Percentiles rank a stretch among this genome's conserved stretches.
Conservation (phyloP, 495 filamentous ascomycete species). For the Podospora fimiseda region DNA sequence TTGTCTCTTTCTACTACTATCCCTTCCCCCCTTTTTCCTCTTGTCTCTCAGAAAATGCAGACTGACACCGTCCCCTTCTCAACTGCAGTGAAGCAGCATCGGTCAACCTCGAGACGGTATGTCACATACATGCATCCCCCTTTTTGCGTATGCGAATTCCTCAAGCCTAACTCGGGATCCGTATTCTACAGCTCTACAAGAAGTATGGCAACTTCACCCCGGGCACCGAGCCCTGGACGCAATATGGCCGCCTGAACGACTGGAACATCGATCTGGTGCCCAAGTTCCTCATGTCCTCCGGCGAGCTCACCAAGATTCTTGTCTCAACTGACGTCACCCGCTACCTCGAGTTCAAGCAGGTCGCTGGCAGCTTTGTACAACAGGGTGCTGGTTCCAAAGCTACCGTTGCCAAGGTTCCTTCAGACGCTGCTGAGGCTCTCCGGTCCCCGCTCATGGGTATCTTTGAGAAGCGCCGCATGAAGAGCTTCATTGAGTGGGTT, state of each 20-base stretch:
- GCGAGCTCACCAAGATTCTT: slow-evolving; percentile 95
- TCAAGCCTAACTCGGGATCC: slow-evolving; percentile 8
- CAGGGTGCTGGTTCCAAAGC: slow-evolving; percentile 72
- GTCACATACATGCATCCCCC: slow-evolving; percentile 18
- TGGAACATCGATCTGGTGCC: slow-evolving; percentile 99
- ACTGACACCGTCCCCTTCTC: no score
- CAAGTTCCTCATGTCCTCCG: slow-evolving; percentile 97
- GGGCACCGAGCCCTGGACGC: slow-evolving; percentile 93
- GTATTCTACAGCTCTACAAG: slow-evolving; percentile 69
- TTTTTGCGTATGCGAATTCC: not conserved
- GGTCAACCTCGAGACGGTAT: slow-evolving; percentile 85
- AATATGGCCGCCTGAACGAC: slow-evolving; percentile 92
- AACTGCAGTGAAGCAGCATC: slow-evolving; percentile 81
- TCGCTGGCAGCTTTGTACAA: slow-evolving; percentile 96
- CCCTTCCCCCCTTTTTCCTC: slow-evolving; percentile 11
- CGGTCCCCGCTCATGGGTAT: slow-evolving; percentile 91
- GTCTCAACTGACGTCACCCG: slow-evolving; percentile 94
- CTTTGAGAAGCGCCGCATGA: slow-evolving; percentile 95
- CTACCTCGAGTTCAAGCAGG: slow-evolving; percentile 98
- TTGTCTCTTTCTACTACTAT: no score
- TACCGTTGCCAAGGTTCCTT: slow-evolving; percentile 93
- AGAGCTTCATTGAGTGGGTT: slow-evolving; percentile 96
- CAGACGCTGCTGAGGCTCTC: slow-evolving; percentile 84
- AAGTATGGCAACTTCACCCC: slow-evolving; percentile 76
- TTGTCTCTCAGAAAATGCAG: no score